Conservation (phyloP, 257 asterid genomes). For the Plantago elongata region DNA sequence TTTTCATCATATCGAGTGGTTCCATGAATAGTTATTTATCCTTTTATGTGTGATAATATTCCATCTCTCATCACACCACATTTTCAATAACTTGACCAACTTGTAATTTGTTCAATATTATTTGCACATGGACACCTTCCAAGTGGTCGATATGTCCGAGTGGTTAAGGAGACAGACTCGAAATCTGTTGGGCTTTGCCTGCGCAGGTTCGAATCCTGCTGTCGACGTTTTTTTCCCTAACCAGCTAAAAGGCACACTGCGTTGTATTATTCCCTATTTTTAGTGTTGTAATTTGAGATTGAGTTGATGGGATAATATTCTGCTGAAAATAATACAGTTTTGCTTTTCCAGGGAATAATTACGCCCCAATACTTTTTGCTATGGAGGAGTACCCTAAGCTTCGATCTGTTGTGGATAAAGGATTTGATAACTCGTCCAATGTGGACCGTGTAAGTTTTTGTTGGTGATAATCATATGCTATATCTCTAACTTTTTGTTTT, state of each 20-base stretch:
- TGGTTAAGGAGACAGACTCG: slow-evolving; percentile 86
- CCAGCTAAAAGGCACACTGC: no score
- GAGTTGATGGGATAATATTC: background rate
- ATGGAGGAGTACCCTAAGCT: slow-evolving; percentile 89
- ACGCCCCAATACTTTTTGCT: slow-evolving; percentile 91
- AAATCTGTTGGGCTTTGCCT: slow-evolving; percentile 76
- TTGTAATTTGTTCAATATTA: no score
- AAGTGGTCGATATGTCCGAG: slow-evolving; percentile 60
- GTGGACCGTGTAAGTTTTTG: slow-evolving; percentile 62
- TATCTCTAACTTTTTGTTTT: background rate
- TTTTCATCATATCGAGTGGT: no score
- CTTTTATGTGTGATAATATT: no score
- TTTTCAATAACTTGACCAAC: no score
- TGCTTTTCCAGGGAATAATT: slow-evolving; percentile 57
- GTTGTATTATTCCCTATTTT: no score
- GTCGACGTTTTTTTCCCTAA: slow-evolving; percentile 30
- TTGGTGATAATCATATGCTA: slow-evolving; percentile 3
- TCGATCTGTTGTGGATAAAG: slow-evolving; percentile 55
- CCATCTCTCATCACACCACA: no score
- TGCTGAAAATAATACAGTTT: slow-evolving; percentile 4
- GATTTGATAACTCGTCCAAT: slow-evolving; percentile 66
- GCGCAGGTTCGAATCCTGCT: slow-evolving; percentile 79
- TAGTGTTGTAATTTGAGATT: no score
- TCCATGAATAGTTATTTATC: no score
- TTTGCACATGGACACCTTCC: no score